These are phyloP conservation scores for Chaetomiaceae sp. DNA, from an alignment of 2,329 filamentous ascomycete species.

Conservation along the genomic window DNA sequence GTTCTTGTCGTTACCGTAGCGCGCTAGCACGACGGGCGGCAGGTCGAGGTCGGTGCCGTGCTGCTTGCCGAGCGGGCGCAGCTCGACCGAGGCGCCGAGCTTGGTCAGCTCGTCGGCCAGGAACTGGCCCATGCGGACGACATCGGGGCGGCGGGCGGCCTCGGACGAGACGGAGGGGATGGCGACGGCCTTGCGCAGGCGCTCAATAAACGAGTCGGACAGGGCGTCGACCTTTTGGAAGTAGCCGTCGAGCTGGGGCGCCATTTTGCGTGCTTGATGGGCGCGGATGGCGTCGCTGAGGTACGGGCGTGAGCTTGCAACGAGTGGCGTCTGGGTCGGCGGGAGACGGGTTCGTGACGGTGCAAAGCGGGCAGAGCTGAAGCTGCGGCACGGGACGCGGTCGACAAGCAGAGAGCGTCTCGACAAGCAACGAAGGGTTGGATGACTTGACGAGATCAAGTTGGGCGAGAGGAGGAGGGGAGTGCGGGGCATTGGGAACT, in stretches of 20 bases:
- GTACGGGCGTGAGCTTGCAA: slow-evolving; percentile 36
- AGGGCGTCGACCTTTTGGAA: slow-evolving; percentile 87
- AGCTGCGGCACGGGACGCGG: slow-evolving; percentile 9
- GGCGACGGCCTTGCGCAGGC: slow-evolving; percentile 85
- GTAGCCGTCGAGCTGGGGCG: slow-evolving; percentile 83
- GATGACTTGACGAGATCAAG: slow-evolving; percentile 15
- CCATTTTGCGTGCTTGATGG: slow-evolving; percentile 72
- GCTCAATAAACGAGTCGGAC: slow-evolving; percentile 78
- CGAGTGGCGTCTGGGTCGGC: neutral
- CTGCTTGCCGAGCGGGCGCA: slow-evolving; percentile 84
- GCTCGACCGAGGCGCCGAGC: slow-evolving; percentile 82
- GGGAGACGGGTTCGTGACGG: neutral
- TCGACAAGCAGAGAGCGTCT: neutral
- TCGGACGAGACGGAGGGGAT: slow-evolving; percentile 96
- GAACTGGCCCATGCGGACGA: slow-evolving; percentile 93
- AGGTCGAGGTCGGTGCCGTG: slow-evolving; percentile 86
- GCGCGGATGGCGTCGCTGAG: slow-evolving; percentile 49
- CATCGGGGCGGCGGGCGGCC: slow-evolving; percentile 81
- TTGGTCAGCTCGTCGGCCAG: slow-evolving; percentile 76
- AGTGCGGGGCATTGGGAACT: slow-evolving; percentile 43
- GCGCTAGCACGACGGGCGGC: slow-evolving; percentile 84
- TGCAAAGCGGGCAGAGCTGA: slow-evolving; percentile 10
- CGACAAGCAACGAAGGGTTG: slow-evolving; percentile 8
- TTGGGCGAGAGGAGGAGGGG: slow-evolving; percentile 30
- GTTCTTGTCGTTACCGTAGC: slow-evolving; percentile 86